Evolutionary conservation across 2,329 filamentous ascomycete species (phyloP), one percentile per base, ranked within the genome.

Genomic region (Penicillium sp.): DNA sequence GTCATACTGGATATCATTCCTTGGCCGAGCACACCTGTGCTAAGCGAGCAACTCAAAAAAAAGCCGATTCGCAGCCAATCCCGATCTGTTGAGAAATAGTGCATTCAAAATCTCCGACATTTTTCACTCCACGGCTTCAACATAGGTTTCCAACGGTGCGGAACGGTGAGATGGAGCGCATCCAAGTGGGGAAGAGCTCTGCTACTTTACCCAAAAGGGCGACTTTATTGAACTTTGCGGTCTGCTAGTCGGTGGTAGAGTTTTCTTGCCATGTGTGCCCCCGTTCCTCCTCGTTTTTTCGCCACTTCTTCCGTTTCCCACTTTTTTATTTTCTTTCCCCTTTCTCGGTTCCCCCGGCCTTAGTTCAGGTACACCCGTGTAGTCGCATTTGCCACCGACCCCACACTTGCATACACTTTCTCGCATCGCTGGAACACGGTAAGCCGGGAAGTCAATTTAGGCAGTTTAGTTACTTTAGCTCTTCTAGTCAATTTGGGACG

Each of bases 161-260:
- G 61, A 64, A 62, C 55, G 55, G 55, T 53, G 51, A 50, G 32
- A 44, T 54, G 48, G 42, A 48, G 53, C 18, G 52, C 54, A 56
- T 54, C 39, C 18, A 40, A 54, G 61, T 60, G 62, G 57, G 54
- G 53, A 18, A 8, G 24, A 5, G 8, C 24, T 27, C 24, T 27
- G 24, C 7, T 16, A 22, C 52, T 47, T 57, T 31, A 49, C 53
- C 53, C 31, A 27, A 58, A 54, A 54, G 27, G 51, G 56, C 43
- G 54, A 38, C 34, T 58, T 61, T 65, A 62, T 62, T 64, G 59
- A 60, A 64, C 58, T 63, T 60, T 56, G 56, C 40, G 50, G 41
- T 41, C 42, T 47, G 39, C 56, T 62, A 62, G 61, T 59, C 55
- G 49, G 52, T 45, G 13, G 38, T 51, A 47, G 44, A 52, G 59